Evolutionary conservation across 2,329 filamentous ascomycete genomes (phyloP), one percentile per base, ranked within the genome.

Genomic region (Aureobasidium uvarum): DNA sequence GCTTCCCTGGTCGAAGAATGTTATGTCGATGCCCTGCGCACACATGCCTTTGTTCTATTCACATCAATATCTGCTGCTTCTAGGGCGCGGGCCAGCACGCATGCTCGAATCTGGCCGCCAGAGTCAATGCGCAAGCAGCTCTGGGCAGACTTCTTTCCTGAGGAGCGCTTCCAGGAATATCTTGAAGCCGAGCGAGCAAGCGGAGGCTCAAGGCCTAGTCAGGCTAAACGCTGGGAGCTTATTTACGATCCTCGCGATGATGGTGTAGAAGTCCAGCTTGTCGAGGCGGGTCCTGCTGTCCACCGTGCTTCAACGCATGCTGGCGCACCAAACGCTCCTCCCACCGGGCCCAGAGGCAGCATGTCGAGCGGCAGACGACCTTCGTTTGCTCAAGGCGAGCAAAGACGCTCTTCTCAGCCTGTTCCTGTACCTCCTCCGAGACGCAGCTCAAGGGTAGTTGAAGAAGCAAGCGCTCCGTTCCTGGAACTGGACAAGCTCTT

Each of bases 81-180:
- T 0, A 85, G 91, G 25, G 92, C 91, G 10, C 89, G 94, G 56
- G 84, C 86, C 11, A 84, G 85, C 2, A 81, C 98, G 2, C 94
- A 99, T 76, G 85, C 87, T 66, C 84, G 84, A 25, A 84, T 92
- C 41, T 98, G 93, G 91, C 94, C 94, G 0, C 86, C 92, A 66
- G 94, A 98, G 77, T 86, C 88, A 66, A 90, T 89, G 70, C 85
- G 95, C 38, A 96, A 95, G 75, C 83, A 87, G 0, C 82, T 98
- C 0, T 96, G 89, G 85, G 91, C 91, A 3, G 95, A 99, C 75
- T 98, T 95, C 74, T 83, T 98, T 23, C 94, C 94, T 0, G 84
- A 89, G 20, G 86, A 91, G 31, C 85, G 86, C 68, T 83, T 96
- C 4, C 75, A 80, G 16, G 83, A 84, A 28, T 98, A 92, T 92